phyloP scores from a whole-genome alignment of 2,329 filamentous ascomycete species.

The Phialocephala sp. region DNA sequence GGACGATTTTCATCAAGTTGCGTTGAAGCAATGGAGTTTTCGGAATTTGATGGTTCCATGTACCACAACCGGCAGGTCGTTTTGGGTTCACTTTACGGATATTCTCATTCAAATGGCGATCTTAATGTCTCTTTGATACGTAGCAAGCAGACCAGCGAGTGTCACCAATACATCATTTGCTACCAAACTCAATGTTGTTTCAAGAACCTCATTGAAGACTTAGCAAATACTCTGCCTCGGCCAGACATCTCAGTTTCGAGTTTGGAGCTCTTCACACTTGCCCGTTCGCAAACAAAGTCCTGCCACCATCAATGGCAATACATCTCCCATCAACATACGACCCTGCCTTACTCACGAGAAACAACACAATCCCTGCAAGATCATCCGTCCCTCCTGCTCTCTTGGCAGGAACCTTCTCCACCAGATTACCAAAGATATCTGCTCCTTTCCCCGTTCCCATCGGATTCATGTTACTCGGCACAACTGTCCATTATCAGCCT shows the following conservation, averaged over 20 bases:
- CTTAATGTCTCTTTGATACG: background rate
- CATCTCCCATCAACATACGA: conserved; percentile 49
- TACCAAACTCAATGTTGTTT: background rate
- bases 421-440: conserved; percentile 49
- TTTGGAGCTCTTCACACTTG: conserved; percentile 37
- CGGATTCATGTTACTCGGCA: conserved; percentile 52
- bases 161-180: background rate
- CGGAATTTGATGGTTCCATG: background rate
- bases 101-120: background rate
- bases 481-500: conserved; percentile 41
- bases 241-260: too few relatives aligned
- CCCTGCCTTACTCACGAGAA: conserved; percentile 49
- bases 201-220: too few relatives aligned
- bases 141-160: background rate
- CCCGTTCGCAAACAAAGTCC: conserved; percentile 48
- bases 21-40: background rate
- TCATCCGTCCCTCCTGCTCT: conserved; percentile 48
- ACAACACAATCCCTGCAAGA: conserved; percentile 51
- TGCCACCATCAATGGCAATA: conserved; percentile 49
- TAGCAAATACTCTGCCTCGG: too few relatives aligned
- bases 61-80: background rate
- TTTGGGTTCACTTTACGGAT: background rate
- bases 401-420: conserved; percentile 48
- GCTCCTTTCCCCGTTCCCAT: conserved; percentile 45
- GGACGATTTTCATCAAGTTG: background rate